These are phyloP conservation scores for Sarocladiaceae sp. DNA, from an alignment of 2,329 filamentous ascomycete species.

Conservation along the genomic window DNA sequence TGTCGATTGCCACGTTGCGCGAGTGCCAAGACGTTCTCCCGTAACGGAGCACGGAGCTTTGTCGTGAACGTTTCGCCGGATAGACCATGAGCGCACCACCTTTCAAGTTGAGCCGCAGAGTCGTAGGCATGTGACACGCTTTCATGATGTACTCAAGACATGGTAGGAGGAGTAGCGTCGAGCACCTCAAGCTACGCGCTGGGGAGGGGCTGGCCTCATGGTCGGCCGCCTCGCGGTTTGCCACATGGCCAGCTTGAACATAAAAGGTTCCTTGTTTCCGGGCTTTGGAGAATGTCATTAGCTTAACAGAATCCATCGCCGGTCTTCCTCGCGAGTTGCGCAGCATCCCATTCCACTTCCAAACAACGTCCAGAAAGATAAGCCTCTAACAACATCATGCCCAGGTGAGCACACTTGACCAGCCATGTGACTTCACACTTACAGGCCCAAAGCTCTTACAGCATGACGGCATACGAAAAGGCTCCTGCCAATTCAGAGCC, in stretches of 20 bases:
- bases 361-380: too few relatives aligned
- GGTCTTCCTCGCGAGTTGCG: too few relatives aligned
- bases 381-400: too few relatives aligned
- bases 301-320: not conserved
- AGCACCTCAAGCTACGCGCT: not conserved
- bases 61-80: too few relatives aligned
- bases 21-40: not conserved
- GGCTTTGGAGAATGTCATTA: too few relatives aligned
- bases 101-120: not conserved
- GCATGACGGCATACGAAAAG: not conserved
- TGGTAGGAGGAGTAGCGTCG: too few relatives aligned
- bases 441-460: not conserved
- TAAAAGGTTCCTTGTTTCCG: not conserved
- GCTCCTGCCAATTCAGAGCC: not conserved
- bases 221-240: not conserved
- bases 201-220: not conserved
- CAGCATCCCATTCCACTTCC: too few relatives aligned
- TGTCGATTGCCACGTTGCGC: slow-evolving; percentile 2
- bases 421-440: too few relatives aligned
- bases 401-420: too few relatives aligned
- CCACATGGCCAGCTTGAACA: slow-evolving; percentile 1
- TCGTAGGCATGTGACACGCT: not conserved
- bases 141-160: not conserved
- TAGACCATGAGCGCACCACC: not conserved
- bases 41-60: not conserved